Evolutionary conservation across 129 eudicot species (phyloP).

Genomic region (Heracleum sosnowskyi): DNA sequence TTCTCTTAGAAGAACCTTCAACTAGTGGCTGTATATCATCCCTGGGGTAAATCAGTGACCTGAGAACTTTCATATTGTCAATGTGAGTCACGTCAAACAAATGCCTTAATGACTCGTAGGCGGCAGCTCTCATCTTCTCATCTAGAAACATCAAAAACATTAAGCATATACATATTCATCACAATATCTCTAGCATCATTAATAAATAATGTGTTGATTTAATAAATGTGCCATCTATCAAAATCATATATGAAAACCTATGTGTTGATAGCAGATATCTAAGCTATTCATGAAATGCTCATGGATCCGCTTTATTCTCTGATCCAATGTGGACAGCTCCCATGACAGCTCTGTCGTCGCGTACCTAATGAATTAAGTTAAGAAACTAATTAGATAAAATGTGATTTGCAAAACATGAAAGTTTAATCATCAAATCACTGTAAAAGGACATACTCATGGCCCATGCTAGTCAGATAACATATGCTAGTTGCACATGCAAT

Average conservation of each 20-base stretch:
- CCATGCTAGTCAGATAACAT: slow-evolving; percentile 53
- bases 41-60: slow-evolving; percentile 34
- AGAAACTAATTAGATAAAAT: background rate
- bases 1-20: slow-evolving; percentile 42
- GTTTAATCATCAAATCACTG: background rate
- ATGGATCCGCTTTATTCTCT: slow-evolving; percentile 51
- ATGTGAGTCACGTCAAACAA: slow-evolving; percentile 48
- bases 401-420: background rate
- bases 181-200: background rate
- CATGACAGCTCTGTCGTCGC: slow-evolving; percentile 47
- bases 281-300: slow-evolving; percentile 43
- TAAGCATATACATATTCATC: background rate
- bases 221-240: background rate
- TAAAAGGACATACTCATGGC: slow-evolving; percentile 52
- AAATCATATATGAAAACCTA: slow-evolving; percentile 24
- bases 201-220: background rate
- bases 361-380: slow-evolving; percentile 25
- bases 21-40: slow-evolving; percentile 59
- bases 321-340: slow-evolving; percentile 53
- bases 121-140: slow-evolving; percentile 44
- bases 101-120: slow-evolving; percentile 27
- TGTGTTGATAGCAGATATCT: slow-evolving; percentile 26
- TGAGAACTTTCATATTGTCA: slow-evolving; percentile 75
- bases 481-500: slow-evolving; percentile 64
- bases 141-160: slow-evolving; percentile 32